Base-by-base conservation (phyloP, 345 rosid species). In the Lumnitzera littorea region DNA sequence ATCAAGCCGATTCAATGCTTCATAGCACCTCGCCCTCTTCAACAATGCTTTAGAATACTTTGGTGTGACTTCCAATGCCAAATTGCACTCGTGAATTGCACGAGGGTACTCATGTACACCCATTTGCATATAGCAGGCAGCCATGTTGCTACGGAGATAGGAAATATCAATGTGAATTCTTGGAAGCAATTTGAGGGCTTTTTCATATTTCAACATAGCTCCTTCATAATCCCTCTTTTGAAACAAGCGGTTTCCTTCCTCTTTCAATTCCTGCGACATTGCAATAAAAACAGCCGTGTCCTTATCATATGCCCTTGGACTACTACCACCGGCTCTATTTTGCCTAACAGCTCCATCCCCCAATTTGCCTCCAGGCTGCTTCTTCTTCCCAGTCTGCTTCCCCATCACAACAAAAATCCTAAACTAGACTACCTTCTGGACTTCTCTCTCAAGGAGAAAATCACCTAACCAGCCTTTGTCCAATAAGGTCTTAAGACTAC, bases 71-170 rank as follows among this genome's bases (percentile, higher is more conserved):
- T 61, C 82, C 12, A 91, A 77, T 4, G 98, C 92, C 71, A 87
- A 72, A 69, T 89, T 81, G 53, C 95, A 89, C 65, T 91, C 91
- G 5, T 74, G 67, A 58, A 91, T 80, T 0, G 98, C 98, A 63
- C 71, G 79, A 0, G 85, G 92, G 66, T 76, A 91, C 76, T 91
- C 91, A 25, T 62, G 67, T 13, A 81, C 72, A 53, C 92, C 96
- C 73, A 81, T 74, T 69, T 89, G 98, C 95, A 91, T 91, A 70
- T 83, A 91, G 62, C 98, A 91, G 0, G 95, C 83, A 12, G 98
- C 98, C 79, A 85, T 82, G 63, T 82, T 78, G 60, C 88, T 85
- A 47, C 95, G 78, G 23, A 91, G 81, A 58, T 87, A 71, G 31
- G 96, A 74, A 3, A 84, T 76, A 50, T 68, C 95, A 2, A 71